Base-by-base conservation (phyloP, 805 yeast genomes). In the Torulaspora microellipsoides region DNA sequence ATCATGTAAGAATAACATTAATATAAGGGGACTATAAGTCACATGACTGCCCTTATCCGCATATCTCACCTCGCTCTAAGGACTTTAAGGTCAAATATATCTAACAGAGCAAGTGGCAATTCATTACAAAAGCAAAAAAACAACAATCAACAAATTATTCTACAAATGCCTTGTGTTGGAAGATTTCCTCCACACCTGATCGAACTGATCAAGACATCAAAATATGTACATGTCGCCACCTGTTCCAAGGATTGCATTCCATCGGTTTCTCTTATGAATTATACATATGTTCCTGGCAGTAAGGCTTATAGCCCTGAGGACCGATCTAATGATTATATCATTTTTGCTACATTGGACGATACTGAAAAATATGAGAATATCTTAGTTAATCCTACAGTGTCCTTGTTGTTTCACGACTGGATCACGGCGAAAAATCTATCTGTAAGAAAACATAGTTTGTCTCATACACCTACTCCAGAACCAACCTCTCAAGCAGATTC, bases 401-500 rank as follows among this genome's bases (percentile, higher is more conserved):
- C 96, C 0, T 61, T 91, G 35, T 70, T 91, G 47, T 79, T 91
- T 34, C 98, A 91, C 60, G 98, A 91, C 56, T 90, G 96, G 96
- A 76, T 84, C 12, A 75, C 87, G 1, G 78, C 84, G 3, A 73
- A 74, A 55, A 64, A 67, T 31, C 60, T 66, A n/a, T 59, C 65
- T 13, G 56, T 60, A 27, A 58, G 58, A 30, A 60, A 61, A 43
- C 54, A 48, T 29, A 61, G 58, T 45, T 31, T 53, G 29, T 56
- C 62, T 3, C 56, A 52, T 34, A 49, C 62, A 44, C 53, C 66
- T 56, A 47, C 66, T 48, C 52, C 71, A 35, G 50, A 54, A 8
- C 47, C 56, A 13, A 8, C 15, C n/a, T n/a, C 40, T 1, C 46
- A 36, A 31, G 31, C 49, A n/a, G 53, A 53, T 17, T 53, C 60